Evolutionary conservation across 2,329 filamentous ascomycete species (phyloP), one percentile per base, ranked within the genome.

Genomic region (Fusarium sp.): DNA sequence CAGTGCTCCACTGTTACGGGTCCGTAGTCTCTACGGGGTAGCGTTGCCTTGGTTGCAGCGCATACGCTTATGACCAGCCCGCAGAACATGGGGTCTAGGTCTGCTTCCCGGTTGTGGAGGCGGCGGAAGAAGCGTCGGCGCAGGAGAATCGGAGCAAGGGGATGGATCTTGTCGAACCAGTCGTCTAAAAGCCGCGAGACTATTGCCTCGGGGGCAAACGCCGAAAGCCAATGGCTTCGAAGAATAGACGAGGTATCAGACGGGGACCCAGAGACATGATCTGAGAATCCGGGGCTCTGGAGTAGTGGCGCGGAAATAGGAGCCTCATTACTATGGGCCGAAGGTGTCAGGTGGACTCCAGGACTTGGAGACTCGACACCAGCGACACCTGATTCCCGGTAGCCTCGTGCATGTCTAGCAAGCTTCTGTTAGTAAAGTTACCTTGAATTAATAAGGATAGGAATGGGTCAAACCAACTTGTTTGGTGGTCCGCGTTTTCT

Each of bases 161-260:
- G 73, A 68, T 82, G 78, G 37, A 81, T 75, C 50, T 76, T 68
- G n/a, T 76, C 68, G 71, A 82, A 82, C 78, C 78, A 82, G 53
- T 79, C 73, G 43, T 72, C 50, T 6, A 81, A 70, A 2, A 81
- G 66, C 1, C 50, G 58, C 4, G 46, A 51, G 3, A 75, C 46
- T 6, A 58, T 46, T 2, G 62, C 3, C 7, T 73, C 62, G 2
- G 71, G 58, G 9, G 69, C 71, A 39, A 75, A 74, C 0, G 30
- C 40, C 2, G 68, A 61, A 2, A 75, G 64, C 71, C 69, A 73
- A 9, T 61, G 64, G 6, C 64, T 52, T 3, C 23, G 37, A 16
- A 6, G 40, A 10, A 23, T 15, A 1, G 53, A 16, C 7, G 41
- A 18, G 15, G n/a, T 46, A 13, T 48, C 41, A 27, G 12, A 30